A percentile compares a stretch with the other conserved stretches of the same genome.
These are phyloP conservation scores for Tetraselmis chui DNA, from an alignment of 139 green algal species.

Conservation along the genomic window DNA sequence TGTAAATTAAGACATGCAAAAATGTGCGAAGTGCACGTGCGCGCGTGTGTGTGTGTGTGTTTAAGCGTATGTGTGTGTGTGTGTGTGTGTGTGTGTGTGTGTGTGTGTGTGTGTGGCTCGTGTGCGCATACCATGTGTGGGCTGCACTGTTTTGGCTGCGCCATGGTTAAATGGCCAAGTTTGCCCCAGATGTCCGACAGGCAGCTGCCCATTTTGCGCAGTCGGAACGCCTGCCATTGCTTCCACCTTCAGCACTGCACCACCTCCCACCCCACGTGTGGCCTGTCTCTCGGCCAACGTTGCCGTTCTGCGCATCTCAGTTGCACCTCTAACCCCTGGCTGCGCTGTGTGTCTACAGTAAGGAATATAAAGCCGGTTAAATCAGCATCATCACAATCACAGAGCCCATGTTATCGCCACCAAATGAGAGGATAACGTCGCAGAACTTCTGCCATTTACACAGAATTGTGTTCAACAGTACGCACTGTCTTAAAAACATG, in stretches of 20 bases:
- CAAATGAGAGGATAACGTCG: too few relatives aligned
- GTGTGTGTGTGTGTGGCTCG: too few relatives aligned
- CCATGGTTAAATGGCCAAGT: neutral
- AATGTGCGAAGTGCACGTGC: neutral
- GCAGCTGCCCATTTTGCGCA: neutral
- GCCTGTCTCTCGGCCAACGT: neutral
- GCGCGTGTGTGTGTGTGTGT: neutral
- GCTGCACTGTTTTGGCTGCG: neutral
- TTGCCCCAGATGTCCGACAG: neutral
- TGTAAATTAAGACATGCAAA: neutral
- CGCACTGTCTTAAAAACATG: too few relatives aligned
- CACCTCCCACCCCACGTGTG: too few relatives aligned
- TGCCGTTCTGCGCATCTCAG: neutral
- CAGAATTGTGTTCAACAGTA: too few relatives aligned
- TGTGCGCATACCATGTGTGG: too few relatives aligned
- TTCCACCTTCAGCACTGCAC: neutral
- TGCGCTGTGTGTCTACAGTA: neutral
- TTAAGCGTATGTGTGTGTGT: too few relatives aligned
- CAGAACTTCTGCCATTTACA: too few relatives aligned
- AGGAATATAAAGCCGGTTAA: too few relatives aligned
- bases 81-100: too few relatives aligned
- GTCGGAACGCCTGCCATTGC: neutral
- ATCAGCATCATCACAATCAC: too few relatives aligned
- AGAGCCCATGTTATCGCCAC: too few relatives aligned
- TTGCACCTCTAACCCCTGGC: neutral